Evolutionary conservation across 2,329 filamentous ascomycete species (phyloP).

Genomic region (Hypoxylon sp.): DNA sequence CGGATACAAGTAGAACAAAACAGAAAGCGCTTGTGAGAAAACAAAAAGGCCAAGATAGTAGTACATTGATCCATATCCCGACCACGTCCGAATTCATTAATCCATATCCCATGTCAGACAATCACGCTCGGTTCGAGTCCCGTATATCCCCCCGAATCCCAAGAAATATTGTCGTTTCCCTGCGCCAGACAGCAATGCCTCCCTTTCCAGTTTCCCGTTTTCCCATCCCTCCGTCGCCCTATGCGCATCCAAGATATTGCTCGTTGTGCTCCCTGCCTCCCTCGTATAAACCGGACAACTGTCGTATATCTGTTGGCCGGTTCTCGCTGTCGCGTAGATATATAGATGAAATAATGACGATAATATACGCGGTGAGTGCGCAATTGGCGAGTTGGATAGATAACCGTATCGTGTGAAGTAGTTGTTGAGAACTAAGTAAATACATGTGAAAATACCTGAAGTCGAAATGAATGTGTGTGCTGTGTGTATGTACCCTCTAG

Average conservation of each 20-base stretch:
- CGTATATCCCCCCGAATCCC: slow-evolving; percentile 7
- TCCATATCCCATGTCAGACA: slow-evolving; percentile 28
- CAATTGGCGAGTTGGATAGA: background rate
- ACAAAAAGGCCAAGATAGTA: slow-evolving; percentile 19
- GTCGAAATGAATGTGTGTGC: slow-evolving; percentile 4
- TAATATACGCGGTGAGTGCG: background rate
- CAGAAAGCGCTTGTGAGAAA: slow-evolving; percentile 11
- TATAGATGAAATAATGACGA: slow-evolving; percentile 5
- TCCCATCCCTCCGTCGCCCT: slow-evolving; percentile 1
- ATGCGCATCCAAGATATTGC: slow-evolving; percentile 8
- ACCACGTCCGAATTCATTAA: slow-evolving; percentile 31
- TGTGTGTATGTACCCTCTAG: slow-evolving; percentile 1
- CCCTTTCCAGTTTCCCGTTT: slow-evolving; percentile 1
- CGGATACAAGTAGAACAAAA: slow-evolving; percentile 6
- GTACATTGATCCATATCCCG: slow-evolving; percentile 25
- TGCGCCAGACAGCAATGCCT: slow-evolving; percentile 17
- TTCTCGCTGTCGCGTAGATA: background rate
- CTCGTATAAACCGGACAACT: background rate
- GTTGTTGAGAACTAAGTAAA: background rate
- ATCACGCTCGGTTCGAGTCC: slow-evolving; percentile 15
- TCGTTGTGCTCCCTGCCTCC: background rate
- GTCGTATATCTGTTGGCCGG: background rate
- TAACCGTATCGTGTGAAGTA: background rate
- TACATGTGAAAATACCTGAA: slow-evolving; percentile 1
- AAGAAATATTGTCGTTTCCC: slow-evolving; percentile 10